These are phyloP conservation scores for Gossypium trilobum DNA, from an alignment of 441 rosid genomes.

Conservation along the genomic window DNA sequence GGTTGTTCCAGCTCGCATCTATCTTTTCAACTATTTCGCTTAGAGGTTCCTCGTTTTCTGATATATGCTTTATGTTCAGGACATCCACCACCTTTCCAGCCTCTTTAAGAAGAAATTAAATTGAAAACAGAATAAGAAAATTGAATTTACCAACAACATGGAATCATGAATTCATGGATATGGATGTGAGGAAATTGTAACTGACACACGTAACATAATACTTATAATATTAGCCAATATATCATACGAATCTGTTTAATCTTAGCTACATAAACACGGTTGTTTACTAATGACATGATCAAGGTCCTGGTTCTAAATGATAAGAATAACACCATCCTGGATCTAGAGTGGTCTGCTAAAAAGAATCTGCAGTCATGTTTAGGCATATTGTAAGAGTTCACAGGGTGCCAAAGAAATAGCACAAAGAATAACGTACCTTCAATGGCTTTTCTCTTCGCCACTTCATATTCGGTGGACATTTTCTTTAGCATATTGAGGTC, in stretches of 20 bases:
- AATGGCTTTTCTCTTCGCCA: constrained; percentile 55
- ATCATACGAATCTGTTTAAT: not conserved
- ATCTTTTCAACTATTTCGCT: constrained; percentile 36
- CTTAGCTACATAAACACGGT: not conserved
- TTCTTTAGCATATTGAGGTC: constrained; percentile 36
- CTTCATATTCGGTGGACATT: constrained; percentile 45
- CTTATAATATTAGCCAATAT: not conserved
- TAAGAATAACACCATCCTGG: not conserved
- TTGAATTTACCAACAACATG: not conserved
- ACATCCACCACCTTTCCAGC: constrained; percentile 38
- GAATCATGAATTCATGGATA: not conserved
- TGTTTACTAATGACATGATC: not conserved
- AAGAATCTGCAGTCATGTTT: not conserved
- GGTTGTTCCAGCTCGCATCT: constrained; percentile 42
- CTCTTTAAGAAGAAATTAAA: constrained; percentile 26
- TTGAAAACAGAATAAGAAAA: not conserved
- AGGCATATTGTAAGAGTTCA: not conserved
- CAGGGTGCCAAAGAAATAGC: not conserved
- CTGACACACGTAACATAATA: not conserved
- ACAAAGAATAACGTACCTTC: constrained; percentile 32
- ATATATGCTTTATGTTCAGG: constrained; percentile 46
- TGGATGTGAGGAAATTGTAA: not conserved
- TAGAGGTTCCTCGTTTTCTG: constrained; percentile 32
- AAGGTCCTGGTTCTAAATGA: not conserved
- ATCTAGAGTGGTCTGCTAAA: not conserved